Conservation (phyloP, 352 stramenopile genomes). For the Blastocystis sp. region DNA sequence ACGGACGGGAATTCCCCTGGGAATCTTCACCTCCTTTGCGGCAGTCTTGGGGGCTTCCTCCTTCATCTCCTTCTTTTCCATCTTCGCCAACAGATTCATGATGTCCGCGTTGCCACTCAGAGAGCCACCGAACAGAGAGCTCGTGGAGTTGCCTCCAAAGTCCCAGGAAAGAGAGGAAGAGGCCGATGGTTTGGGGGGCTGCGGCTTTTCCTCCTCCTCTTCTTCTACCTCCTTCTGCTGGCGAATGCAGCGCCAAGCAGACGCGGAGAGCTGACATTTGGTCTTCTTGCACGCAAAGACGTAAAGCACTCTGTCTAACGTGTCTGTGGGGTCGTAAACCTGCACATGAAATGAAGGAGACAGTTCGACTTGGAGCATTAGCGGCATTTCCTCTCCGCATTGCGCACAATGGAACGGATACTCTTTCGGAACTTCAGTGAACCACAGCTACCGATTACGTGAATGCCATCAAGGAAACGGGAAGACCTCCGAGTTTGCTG, state of each 20-base stretch:
- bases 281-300: slow-evolving; percentile 44
- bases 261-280: slow-evolving; percentile 19
- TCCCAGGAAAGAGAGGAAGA: slow-evolving; percentile 29
- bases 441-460: slow-evolving; percentile 27
- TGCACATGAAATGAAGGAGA: neutral
- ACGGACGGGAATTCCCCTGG: neutral
- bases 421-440: neutral
- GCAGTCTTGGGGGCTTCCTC: neutral
- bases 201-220: neutral
- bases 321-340: slow-evolving; percentile 32
- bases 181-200: neutral
- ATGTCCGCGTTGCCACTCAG: neutral
- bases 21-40: neutral
- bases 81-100: slow-evolving; percentile 25
- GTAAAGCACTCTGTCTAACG: slow-evolving; percentile 56
- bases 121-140: neutral
- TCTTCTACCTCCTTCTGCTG: slow-evolving; percentile 36
- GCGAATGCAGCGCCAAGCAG: slow-evolving; percentile 27
- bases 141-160: slow-evolving; percentile 4
- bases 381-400: slow-evolving; percentile 58
- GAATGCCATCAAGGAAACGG: neutral
- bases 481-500: slow-evolving; percentile 60
- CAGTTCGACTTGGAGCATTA: slow-evolving; percentile 22
- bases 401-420: slow-evolving; percentile 54
- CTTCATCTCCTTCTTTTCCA: slow-evolving; percentile 32